phyloP scores from a whole-genome alignment of 23 red algal genomes.

The Porphyridium purpureum region DNA sequence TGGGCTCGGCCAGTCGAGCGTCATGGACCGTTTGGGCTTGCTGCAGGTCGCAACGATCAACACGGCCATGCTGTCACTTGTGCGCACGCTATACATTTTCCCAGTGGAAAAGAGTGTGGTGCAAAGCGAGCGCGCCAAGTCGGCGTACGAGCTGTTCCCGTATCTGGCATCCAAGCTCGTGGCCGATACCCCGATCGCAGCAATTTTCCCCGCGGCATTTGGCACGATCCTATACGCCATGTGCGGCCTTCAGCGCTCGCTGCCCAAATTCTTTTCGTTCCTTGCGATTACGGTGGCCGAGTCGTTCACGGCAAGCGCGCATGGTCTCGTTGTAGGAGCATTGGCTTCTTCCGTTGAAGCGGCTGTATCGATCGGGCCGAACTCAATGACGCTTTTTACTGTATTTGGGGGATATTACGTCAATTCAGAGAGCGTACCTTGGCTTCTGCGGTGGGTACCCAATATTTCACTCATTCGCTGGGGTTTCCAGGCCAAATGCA shows the following conservation, averaged over 20 bases:
- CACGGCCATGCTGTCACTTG: slow-evolving; percentile 67
- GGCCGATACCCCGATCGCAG: slow-evolving; percentile 68
- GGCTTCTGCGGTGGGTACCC: slow-evolving; percentile 39
- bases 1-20: slow-evolving; percentile 38
- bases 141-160: slow-evolving; percentile 57
- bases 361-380: slow-evolving; percentile 61
- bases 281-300: slow-evolving; percentile 10
- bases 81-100: slow-evolving; percentile 75
- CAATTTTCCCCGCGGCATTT: slow-evolving; percentile 55
- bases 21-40: slow-evolving; percentile 66
- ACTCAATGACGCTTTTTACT: slow-evolving; percentile 56
- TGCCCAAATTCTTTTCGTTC: slow-evolving; percentile 1
- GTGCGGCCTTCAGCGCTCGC: slow-evolving; percentile 14
- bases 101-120: slow-evolving; percentile 49
- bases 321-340: slow-evolving; percentile 53
- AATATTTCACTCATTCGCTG: slow-evolving; percentile 68
- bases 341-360: slow-evolving; percentile 62
- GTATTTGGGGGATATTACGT: slow-evolving; percentile 76
- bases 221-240: slow-evolving; percentile 66
- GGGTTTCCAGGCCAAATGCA: slow-evolving; percentile 51
- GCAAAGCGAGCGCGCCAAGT: slow-evolving; percentile 53
- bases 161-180: slow-evolving; percentile 72
- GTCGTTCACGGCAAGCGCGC: slow-evolving; percentile 60
- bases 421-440: slow-evolving; percentile 34
- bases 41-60: slow-evolving; percentile 75